Percentiles rank a stretch among this genome's conserved stretches.
These are phyloP conservation scores for Vigna mungo DNA, from an alignment of 306 rosid species.

Conservation along the genomic window DNA sequence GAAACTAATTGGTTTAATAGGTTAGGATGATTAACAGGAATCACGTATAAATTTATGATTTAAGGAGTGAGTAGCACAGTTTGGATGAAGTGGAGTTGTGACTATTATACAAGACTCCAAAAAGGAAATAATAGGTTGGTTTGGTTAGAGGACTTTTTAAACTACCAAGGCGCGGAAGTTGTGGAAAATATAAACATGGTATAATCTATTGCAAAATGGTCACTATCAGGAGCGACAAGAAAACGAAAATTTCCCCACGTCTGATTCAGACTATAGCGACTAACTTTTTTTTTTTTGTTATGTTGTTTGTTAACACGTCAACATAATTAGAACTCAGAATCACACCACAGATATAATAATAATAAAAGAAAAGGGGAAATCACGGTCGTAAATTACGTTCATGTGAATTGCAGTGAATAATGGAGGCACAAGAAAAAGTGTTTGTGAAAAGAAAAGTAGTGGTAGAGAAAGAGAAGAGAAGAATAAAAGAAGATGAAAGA, in stretches of 20 bases:
- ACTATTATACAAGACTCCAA: neutral
- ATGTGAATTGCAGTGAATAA: conserved; percentile 20
- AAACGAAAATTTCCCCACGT: conserved; percentile 13
- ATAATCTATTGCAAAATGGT: neutral
- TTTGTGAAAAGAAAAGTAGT: neutral
- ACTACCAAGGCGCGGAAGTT: conserved; percentile 31
- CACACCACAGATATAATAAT: neutral
- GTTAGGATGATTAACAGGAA: neutral
- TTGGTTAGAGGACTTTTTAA: conserved; percentile 41
- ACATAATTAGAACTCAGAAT: conserved; percentile 4
- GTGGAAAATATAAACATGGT: neutral
- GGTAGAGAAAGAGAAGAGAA: neutral
- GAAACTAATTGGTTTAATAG: neutral
- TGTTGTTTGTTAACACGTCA: conserved; percentile 22
- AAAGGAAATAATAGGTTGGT: neutral
- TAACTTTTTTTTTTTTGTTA: too few species aligned
- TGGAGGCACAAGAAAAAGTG: conserved; percentile 2
- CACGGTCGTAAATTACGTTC: neutral
- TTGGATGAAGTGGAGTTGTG: neutral
- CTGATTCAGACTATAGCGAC: conserved; percentile 13
- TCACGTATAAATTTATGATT: neutral
- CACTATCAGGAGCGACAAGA: conserved; percentile 32
- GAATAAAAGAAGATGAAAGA: conserved; percentile 35
- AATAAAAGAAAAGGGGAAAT: neutral
- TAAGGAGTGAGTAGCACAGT: neutral